Base-by-base conservation (phyloP, 78 protist genomes). In the Dictyostelium brefeldianum region DNA sequence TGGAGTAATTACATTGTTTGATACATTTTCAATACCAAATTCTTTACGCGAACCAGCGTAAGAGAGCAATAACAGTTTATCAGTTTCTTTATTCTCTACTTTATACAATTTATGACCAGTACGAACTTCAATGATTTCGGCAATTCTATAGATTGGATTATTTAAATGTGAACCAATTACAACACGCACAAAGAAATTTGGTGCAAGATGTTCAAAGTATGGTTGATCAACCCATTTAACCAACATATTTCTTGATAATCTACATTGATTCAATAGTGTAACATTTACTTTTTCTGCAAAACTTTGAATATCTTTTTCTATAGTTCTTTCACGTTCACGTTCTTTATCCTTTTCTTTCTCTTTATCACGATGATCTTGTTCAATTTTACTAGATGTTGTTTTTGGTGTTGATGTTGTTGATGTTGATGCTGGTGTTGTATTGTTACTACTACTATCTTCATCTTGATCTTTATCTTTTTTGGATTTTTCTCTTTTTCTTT, bases 221-320 rank as follows among this genome's bases (percentile, higher is more conserved):
- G 92, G 92, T 75, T 85, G 92, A 62, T 85, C 92, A 0, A 85
- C 92, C 92, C 92, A 85, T 43, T 85, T 85, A 8, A 85, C 74
- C 92, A 85, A n/a, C 83, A 85, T 85, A 36, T 85, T 85, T 47
- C 92, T 51, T 2, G 83, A 74, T 17, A 85, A 22, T 31, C 83
- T 43, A 14, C 78, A 11, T 57, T 85, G 92, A 48, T 85, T 85
- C 51, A 85, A 15, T 31, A 64, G 43, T 2, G 74, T 70, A 2
- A 85, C 41, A 62, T 73, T 80, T 5, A 85, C 7, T 15, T 22
- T 15, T 8, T 71, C 53, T 3, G 56, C n/a, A 22, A 59, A 50
- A 18, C 27, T 71, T 46, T 85, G 70, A 47, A 85, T 75, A 0
- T 85, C 75, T 31, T 22, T 54, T 25, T 71, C 67, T 4, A 29